phyloP scores from a whole-genome alignment of 1,284 basidiomycete genomes.

The Spongiforma sp. region DNA sequence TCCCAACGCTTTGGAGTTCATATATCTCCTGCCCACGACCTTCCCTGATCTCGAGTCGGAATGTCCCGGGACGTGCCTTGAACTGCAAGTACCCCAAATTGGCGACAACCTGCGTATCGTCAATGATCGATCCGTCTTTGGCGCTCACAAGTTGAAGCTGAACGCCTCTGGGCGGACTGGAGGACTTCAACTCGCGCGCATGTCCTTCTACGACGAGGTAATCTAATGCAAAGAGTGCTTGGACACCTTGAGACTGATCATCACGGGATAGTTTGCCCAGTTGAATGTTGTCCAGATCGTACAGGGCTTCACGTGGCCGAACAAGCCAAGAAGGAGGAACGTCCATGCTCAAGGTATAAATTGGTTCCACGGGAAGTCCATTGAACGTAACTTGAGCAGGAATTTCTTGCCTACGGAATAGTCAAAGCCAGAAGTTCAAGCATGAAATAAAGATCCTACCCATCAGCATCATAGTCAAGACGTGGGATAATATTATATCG shows the following conservation, averaged over 20 bases:
- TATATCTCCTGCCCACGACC: constrained; percentile 86
- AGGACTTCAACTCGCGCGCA: constrained; percentile 73
- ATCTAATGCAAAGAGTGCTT: constrained; percentile 87
- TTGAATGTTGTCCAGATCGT: constrained; percentile 97
- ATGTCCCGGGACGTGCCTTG: constrained; percentile 90
- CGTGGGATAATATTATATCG: constrained; percentile 72
- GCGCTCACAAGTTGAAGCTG: constrained; percentile 75
- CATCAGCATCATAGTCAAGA: constrained; percentile 72
- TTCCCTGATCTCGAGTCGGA: constrained; percentile 80
- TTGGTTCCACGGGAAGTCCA: constrained; percentile 67
- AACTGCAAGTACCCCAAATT: constrained; percentile 98
- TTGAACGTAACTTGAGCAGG: constrained; percentile 55
- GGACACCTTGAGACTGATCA: constrained; percentile 64
- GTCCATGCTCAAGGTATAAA: constrained; percentile 93
- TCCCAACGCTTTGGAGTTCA: constrained; percentile 81
- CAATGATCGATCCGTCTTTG: constrained; percentile 53
- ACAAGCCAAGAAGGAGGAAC: constrained; percentile 92
- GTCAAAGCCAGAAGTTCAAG: constrained; percentile 1
- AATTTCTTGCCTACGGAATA: constrained; percentile 54
- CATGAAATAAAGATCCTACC: constrained; percentile 50
- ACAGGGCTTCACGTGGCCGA: constrained; percentile 85
- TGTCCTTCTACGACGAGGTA: constrained; percentile 95
- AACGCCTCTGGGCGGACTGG: constrained; percentile 78
- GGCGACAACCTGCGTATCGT: constrained; percentile 90
- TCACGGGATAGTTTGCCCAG: constrained; percentile 67